Conservation (phyloP, 306 rosid species). For the Echinosophora koreensis region DNA sequence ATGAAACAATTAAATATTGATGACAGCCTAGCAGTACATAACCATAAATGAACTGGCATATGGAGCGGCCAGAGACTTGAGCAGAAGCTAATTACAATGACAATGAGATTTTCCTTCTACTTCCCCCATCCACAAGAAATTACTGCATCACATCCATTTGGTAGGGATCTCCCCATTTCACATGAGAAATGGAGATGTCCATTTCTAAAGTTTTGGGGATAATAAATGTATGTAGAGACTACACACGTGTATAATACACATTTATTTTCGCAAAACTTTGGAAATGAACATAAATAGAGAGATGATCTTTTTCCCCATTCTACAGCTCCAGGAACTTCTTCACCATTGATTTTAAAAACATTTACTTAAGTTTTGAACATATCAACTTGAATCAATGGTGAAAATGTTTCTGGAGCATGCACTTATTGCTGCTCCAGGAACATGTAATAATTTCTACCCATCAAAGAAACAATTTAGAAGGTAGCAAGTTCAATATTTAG, state of each 20-base stretch:
- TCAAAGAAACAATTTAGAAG: conserved; percentile 43
- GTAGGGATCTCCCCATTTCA: too few relatives aligned
- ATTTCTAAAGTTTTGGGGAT: too few relatives aligned
- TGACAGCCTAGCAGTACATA: conserved; percentile 42
- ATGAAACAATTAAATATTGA: conserved; percentile 46
- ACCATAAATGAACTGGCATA: conserved; percentile 44
- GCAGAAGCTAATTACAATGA: conserved; percentile 67
- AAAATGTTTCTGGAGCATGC: not conserved
- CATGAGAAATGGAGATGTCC: too few relatives aligned
- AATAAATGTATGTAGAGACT: too few relatives aligned
- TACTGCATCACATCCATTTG: not conserved
- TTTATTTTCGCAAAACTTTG: too few relatives aligned
- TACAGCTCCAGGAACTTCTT: too few relatives aligned
- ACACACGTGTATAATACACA: too few relatives aligned
- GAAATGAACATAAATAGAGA: too few relatives aligned
- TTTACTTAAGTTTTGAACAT: not conserved
- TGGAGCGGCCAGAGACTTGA: conserved; percentile 24
- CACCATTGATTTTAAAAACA: not conserved
- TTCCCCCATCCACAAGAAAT: conserved; percentile 18
- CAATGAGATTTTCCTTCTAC: conserved; percentile 43
- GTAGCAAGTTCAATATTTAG: conserved; percentile 38
- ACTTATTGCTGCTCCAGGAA: not conserved
- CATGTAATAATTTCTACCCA: not conserved
- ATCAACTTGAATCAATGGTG: not conserved
- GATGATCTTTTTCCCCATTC: too few relatives aligned